Evolutionary conservation across 768 basidiomycete genomes (phyloP).

Genomic region (Tulasnella sp.): DNA sequence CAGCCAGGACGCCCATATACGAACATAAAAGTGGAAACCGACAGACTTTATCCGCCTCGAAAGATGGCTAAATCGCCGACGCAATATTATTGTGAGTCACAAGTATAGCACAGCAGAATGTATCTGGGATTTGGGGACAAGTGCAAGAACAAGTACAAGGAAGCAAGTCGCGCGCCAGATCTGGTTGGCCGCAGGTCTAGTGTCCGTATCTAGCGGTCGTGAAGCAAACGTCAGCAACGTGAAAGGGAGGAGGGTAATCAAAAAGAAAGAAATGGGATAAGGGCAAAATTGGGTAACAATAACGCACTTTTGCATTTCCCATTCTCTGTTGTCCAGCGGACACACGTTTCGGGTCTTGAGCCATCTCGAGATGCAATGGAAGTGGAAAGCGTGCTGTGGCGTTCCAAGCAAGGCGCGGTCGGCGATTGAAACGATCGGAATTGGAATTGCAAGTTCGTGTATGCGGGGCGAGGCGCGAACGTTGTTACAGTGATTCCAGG

Average conservation of each 20-base stretch:
- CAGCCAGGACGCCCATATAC: too few species aligned
- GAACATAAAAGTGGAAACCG: too few species aligned
- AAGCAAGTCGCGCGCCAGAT: too few species aligned
- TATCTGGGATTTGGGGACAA: neutral
- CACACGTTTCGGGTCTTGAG: conserved; percentile 96
- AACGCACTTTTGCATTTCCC: conserved; percentile 92
- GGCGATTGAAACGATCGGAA: neutral
- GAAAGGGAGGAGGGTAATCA: neutral
- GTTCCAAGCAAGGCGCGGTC: neutral
- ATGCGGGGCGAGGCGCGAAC: neutral
- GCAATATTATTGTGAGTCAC: too few species aligned
- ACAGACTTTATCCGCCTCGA: too few species aligned
- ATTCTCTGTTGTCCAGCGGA: conserved; percentile 91
- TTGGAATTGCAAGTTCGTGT: neutral
- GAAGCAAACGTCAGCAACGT: neutral
- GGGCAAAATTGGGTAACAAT: neutral
- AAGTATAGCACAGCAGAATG: too few species aligned
- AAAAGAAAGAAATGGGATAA: neutral
- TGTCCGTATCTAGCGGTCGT: neutral
- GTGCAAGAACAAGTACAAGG: neutral
- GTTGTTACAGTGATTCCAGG: neutral
- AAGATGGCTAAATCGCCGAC: too few species aligned
- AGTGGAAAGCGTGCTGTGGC: conserved; percentile 93
- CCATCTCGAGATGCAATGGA: conserved; percentile 99
- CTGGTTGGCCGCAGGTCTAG: neutral